Evolutionary conservation across 176 grass and related monocot species (phyloP), one percentile per base, ranked within the genome.

Genomic region (Oryza meridionalis): DNA sequence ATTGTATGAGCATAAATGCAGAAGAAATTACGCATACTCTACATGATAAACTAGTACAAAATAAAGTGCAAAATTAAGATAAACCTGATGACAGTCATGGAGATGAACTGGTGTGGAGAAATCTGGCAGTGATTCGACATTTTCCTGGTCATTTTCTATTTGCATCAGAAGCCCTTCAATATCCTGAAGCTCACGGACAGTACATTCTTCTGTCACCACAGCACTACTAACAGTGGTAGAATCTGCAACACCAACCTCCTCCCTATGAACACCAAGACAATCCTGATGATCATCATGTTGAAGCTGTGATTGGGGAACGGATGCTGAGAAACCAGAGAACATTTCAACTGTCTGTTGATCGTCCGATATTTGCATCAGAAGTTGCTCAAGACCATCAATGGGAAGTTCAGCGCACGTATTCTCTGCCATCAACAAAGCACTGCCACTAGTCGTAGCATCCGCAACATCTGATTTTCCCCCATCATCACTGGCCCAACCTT

Each of bases 161-260:
- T 90, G 89, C 26, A 88, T 74, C 67, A 93, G 15, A 87, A 97
- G 64, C 27, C 67, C 87, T 88, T 94, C 92, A 86, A 92, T 73
- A 77, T 92, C 87, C 38, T 15, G 91, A 85, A 90, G 74, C 22
- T 81, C 86, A 4, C 9, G 10, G 46, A 43, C 62, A 69, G 29
- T 24, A 75, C 38, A 64, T 37, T 50, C 75, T 64, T 74, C 7
- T 21, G 69, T 72, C 7, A 79, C 46, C 38, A 67, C 69, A 49
- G 63, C 8, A 5, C 45, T 49, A 83, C 11, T 42, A 45, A 62
- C 29, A 65, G 68, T 4, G 1, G 27, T 69, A 90, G 81, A 81
- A 79, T 69, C 79, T 6, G 46, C 17, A 69, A 76, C 73, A 68
- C 59, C 51, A 29, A 86, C 27, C 76, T 68, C 79, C 69, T 78